phyloP scores from a whole-genome alignment of 2,329 filamentous ascomycete species.

The Aspergillus pseudonomiae region DNA sequence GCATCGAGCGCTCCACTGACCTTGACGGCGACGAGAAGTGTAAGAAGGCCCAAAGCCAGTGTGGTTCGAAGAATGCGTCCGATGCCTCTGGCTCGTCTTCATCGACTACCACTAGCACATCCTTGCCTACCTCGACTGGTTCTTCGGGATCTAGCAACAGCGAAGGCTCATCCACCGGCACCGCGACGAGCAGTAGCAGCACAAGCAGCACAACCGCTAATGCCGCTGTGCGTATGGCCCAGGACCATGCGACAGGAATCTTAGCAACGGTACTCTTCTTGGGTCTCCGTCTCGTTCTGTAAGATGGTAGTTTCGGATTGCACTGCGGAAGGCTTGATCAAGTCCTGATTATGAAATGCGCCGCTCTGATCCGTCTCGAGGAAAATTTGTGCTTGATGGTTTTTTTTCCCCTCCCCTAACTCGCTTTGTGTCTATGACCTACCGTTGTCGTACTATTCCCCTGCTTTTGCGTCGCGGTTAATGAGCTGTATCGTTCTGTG shows the following conservation, averaged over 20 bases:
- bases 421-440: conserved; percentile 3
- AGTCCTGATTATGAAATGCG: background rate
- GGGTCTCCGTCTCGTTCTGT: conserved; percentile 62
- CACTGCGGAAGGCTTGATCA: background rate
- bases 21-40: conserved; percentile 53
- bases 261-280: conserved; percentile 58
- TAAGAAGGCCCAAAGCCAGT: conserved; percentile 47
- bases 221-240: conserved; percentile 52
- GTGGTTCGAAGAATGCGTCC: conserved; percentile 55
- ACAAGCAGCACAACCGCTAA: conserved; percentile 31
- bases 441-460: conserved; percentile 14
- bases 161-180: conserved; percentile 27
- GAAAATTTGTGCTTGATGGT: background rate
- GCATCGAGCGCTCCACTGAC: conserved; percentile 45
- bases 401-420: background rate
- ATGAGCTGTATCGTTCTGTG: conserved; percentile 11
- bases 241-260: conserved; percentile 56
- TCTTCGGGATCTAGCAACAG: conserved; percentile 19
- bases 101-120: conserved; percentile 31
- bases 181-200: conserved; percentile 31
- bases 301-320: conserved; percentile 25
- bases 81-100: conserved; percentile 32
- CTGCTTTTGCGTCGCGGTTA: conserved; percentile 8
- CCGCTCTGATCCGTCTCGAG: background rate
- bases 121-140: conserved; percentile 38